Conservation (phyloP, 1,284 basidiomycete genomes). For the Xanthoconium separans region DNA sequence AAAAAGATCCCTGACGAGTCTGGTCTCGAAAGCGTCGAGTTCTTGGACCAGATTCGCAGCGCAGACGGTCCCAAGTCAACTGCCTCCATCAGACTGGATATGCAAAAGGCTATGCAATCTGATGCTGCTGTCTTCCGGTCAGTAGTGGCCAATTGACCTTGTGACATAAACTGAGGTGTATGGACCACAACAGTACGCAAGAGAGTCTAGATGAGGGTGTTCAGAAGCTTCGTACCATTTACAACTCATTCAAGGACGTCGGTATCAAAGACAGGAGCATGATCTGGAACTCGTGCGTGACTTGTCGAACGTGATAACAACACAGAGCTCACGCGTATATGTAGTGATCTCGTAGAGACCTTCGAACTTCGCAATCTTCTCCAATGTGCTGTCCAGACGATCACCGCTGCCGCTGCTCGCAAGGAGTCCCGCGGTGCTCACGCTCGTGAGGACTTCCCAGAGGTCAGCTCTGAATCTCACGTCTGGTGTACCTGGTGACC, state of each 20-base stretch:
- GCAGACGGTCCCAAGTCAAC: conserved; percentile 84
- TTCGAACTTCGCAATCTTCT: conserved; percentile 96
- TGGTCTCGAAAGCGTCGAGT: conserved; percentile 84
- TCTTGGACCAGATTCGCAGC: conserved; percentile 88
- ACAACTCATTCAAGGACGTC: conserved; percentile 86
- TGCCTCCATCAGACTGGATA: conserved; percentile 87
- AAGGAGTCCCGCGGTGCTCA: conserved; percentile 98
- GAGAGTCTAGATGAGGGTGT: conserved; percentile 91
- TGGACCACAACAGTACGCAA: conserved; percentile 68
- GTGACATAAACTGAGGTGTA: conserved; percentile 15
- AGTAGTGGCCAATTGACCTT: conserved; percentile 16
- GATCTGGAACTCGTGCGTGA: conserved; percentile 95
- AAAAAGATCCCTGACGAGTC: conserved; percentile 87
- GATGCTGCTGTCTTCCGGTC: conserved; percentile 90
- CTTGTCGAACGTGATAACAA: background rate
- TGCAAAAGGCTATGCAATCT: conserved; percentile 99
- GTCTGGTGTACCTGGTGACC: background rate
- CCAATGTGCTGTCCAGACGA: conserved; percentile 95
- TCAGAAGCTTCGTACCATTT: conserved; percentile 81
- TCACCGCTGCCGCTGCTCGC: conserved; percentile 91
- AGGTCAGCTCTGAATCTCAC: conserved; percentile 46
- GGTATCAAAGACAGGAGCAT: conserved; percentile 97
- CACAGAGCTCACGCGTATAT: conserved; percentile 14
- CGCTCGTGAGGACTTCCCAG: conserved; percentile 94
- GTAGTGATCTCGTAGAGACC: conserved; percentile 92